phyloP scores from a whole-genome alignment of 2,329 filamentous ascomycete genomes.

The Trichoderma sp. region DNA sequence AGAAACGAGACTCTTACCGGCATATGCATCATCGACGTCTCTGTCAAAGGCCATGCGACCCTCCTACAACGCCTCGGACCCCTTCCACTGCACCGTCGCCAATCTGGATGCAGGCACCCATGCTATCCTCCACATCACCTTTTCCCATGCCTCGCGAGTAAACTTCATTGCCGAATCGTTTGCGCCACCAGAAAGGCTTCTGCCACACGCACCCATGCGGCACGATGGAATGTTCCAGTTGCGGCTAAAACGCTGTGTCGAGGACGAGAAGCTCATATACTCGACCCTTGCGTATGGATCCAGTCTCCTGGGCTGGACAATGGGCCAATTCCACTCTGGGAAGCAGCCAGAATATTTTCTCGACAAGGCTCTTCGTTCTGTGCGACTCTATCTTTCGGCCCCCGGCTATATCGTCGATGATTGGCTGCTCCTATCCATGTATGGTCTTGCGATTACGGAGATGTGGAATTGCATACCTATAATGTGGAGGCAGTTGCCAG shows the following conservation, averaged over 20 bases:
- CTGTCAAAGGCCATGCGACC: not conserved
- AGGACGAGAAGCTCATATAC: conserved; percentile 13
- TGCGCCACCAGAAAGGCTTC: not conserved
- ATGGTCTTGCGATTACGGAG: not conserved
- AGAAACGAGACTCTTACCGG: not conserved
- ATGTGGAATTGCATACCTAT: not conserved
- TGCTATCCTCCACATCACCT: conserved; percentile 1
- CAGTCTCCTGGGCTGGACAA: conserved; percentile 4
- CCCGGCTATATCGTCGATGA: not conserved
- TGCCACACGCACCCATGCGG: not conserved
- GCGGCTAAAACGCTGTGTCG: not conserved
- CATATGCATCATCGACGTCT: not conserved
- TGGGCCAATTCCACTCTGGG: not conserved
- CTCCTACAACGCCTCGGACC: not conserved
- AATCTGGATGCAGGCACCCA: not conserved
- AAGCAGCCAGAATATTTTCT: not conserved
- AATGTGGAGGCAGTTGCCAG: not conserved
- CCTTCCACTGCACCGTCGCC: not conserved
- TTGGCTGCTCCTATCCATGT: conserved; percentile 1
- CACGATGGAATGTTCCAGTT: conserved; percentile 12
- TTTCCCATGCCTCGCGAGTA: conserved; percentile 7
- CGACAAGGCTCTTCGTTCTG: conserved; percentile 5
- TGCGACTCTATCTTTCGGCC: not conserved
- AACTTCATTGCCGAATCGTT: conserved; percentile 17
- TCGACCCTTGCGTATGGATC: conserved; percentile 15